Percentiles rank a stretch among this genome's conserved stretches.
These are phyloP conservation scores for Aspergillus coremiiformis DNA, from an alignment of 495 filamentous ascomycete species.

Conservation along the genomic window DNA sequence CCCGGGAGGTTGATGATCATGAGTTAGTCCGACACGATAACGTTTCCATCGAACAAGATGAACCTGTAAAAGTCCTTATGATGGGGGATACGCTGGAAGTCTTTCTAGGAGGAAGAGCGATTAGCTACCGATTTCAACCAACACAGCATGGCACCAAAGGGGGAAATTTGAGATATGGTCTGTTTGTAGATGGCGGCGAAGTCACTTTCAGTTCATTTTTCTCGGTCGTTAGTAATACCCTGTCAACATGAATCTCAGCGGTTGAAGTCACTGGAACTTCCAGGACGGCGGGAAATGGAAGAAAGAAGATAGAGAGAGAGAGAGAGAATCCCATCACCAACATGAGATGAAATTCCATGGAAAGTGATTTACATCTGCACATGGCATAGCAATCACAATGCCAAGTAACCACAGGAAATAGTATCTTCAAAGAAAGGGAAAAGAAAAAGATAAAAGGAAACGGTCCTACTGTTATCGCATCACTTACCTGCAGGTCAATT, in stretches of 20 bases:
- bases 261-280: not conserved
- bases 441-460: no score
- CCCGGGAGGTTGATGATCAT: not conserved
- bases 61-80: not conserved
- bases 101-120: not conserved
- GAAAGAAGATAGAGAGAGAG: not conserved
- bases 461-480: no score
- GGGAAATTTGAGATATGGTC: conserved; percentile 42
- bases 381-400: no score
- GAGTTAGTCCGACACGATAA: not conserved
- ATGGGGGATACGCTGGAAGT: not conserved
- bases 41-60: not conserved
- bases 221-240: not conserved
- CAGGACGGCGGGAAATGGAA: not conserved
- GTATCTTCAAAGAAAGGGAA: no score
- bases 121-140: not conserved
- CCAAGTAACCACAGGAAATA: no score
- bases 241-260: not conserved
- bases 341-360: no score
- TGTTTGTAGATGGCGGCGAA: not conserved
- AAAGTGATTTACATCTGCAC: no score
- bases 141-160: conserved; percentile 3
- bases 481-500: no score
- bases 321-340: no score
- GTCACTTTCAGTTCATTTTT: not conserved